These are phyloP conservation scores for Xylariaceae sp. DNA, from an alignment of 2,329 filamentous ascomycete species.

Conservation along the genomic window DNA sequence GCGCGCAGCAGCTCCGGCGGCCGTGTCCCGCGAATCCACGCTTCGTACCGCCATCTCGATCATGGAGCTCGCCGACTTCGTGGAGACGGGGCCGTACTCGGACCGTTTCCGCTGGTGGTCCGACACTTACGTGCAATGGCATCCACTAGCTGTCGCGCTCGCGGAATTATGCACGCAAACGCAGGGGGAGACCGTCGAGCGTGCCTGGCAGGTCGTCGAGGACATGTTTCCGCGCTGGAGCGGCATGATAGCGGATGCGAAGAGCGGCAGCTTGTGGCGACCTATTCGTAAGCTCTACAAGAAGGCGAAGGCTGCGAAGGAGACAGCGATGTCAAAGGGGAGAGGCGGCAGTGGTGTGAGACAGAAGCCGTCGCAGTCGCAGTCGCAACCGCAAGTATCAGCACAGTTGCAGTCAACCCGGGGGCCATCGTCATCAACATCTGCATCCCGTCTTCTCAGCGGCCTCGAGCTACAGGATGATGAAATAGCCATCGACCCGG, in stretches of 20 bases:
- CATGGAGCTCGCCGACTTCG: constrained; percentile 48
- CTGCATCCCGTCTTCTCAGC: background rate
- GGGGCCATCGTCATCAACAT: background rate
- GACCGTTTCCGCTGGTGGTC: constrained; percentile 56
- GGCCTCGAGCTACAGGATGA: constrained; percentile 8
- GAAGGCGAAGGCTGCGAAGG: constrained; percentile 53
- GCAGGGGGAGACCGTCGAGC: constrained; percentile 52
- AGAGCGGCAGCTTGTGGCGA: constrained; percentile 58
- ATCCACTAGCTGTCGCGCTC: constrained; percentile 59
- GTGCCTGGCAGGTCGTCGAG: constrained; percentile 59
- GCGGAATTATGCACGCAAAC: constrained; percentile 59
- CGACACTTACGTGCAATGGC: constrained; percentile 61
- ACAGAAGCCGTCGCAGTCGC: background rate
- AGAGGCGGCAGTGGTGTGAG: background rate
- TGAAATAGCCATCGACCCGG: constrained; percentile 22
- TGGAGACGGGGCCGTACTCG: constrained; percentile 43
- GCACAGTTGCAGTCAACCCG: background rate
- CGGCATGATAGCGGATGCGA: constrained; percentile 56
- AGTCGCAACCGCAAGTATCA: background rate
- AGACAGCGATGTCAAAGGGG: constrained; percentile 35
- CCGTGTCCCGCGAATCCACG: constrained; percentile 48
- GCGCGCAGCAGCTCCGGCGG: background rate
- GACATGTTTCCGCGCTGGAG: constrained; percentile 52
- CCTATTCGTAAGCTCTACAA: constrained; percentile 60
- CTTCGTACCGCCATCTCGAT: constrained; percentile 55